Percentiles rank a stretch among this genome's conserved stretches.
These are phyloP conservation scores for Dioscorea cayenensis DNA, from an alignment of 116 monocot species.

Conservation along the genomic window DNA sequence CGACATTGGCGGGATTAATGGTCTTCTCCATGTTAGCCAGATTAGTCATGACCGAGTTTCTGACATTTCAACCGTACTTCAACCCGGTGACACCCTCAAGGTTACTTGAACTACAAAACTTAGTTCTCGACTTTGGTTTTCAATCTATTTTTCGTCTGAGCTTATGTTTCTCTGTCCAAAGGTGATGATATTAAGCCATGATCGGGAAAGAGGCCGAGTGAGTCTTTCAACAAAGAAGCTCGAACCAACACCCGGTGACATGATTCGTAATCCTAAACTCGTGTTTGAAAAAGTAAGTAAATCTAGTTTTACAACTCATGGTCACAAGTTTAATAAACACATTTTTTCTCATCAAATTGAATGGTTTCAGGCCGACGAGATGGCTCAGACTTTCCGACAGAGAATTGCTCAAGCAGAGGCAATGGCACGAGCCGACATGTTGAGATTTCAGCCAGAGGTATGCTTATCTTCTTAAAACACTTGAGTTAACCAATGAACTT, in stretches of 20 bases:
- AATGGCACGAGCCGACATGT: slow-evolving; percentile 98
- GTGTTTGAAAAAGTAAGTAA: slow-evolving; percentile 91
- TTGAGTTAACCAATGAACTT: not conserved
- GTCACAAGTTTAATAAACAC: not conserved
- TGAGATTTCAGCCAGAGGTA: slow-evolving; percentile 99
- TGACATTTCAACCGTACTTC: slow-evolving; percentile 83
- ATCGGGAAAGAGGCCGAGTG: slow-evolving; percentile 93
- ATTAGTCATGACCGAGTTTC: slow-evolving; percentile 99
- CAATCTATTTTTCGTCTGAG: not conserved
- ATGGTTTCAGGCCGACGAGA: slow-evolving; percentile 81
- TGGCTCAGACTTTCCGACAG: slow-evolving; percentile 96
- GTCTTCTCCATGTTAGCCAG: slow-evolving; percentile 98
- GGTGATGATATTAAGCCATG: slow-evolving; percentile 98
- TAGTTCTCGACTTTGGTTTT: not conserved
- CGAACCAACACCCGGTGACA: slow-evolving; percentile 99
- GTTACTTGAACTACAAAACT: slow-evolving; percentile 18
- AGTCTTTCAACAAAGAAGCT: slow-evolving; percentile 98
- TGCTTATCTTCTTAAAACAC: not conserved
- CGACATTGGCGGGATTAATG: slow-evolving; percentile 92
- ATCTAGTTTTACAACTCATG: not conserved
- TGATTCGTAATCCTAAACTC: slow-evolving; percentile 96
- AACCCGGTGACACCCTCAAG: slow-evolving; percentile 96
- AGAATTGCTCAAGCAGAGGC: slow-evolving; percentile 99
- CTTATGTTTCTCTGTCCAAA: slow-evolving; percentile 7
- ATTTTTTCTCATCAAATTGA: not conserved